These are phyloP conservation scores for Vitis vinifera DNA, from an alignment of 164 flowering plant genomes.

Conservation along the genomic window ASM3070453v1 NC_081812.1:13471501-13472000, in stretches of 20 bases:
- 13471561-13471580: constrained; percentile 98
- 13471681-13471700: constrained; percentile 84
- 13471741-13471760: constrained; percentile 84
- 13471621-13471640: constrained; percentile 86
- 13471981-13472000: too few relatives aligned
- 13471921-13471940: not conserved
- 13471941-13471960: not conserved
- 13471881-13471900: not conserved
- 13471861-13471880: too few relatives aligned
- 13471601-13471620: constrained; percentile 75
- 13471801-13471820: not conserved
- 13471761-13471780: constrained; percentile 46
- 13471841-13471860: too few relatives aligned
- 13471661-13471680: constrained; percentile 72
- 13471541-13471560: constrained; percentile 88
- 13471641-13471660: constrained; percentile 93
- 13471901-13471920: not conserved
- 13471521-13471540: constrained; percentile 54
- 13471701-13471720: constrained; percentile 85
- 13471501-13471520: not conserved
- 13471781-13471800: not conserved
- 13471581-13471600: constrained; percentile 85
- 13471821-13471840: not conserved
- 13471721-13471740: constrained; percentile 87
- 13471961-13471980: not conserved